These are phyloP conservation scores for Fistulina hepatica DNA, from an alignment of 1,284 basidiomycete species.

Conservation along the genomic window DNA sequence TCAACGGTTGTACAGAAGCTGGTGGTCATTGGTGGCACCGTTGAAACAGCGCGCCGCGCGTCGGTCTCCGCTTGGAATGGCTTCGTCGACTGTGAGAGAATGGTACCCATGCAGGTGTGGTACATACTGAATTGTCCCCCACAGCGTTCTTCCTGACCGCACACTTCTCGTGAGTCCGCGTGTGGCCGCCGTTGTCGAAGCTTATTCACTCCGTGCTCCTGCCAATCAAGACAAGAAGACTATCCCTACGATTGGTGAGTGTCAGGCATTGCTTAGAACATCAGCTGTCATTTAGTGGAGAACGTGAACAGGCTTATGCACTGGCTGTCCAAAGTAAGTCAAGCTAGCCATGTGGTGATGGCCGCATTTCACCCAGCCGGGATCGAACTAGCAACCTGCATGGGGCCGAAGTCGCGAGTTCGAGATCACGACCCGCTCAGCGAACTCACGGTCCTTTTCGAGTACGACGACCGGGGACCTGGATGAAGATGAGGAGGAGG, in stretches of 20 bases:
- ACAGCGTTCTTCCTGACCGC: slow-evolving; percentile 79
- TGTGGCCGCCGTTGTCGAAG: no score
- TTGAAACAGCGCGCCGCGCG: slow-evolving; percentile 61
- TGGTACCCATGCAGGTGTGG: background rate
- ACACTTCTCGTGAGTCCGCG: no score
- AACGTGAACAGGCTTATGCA: slow-evolving; percentile 66
- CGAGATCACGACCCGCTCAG: slow-evolving; percentile 71
- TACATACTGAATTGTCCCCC: slow-evolving; percentile 2
- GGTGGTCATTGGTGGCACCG: slow-evolving; percentile 69
- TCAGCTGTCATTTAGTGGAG: slow-evolving; percentile 10
- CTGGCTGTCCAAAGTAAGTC: slow-evolving; percentile 64
- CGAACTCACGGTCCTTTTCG: slow-evolving; percentile 47
- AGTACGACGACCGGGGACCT: slow-evolving; percentile 62
- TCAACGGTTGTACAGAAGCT: slow-evolving; percentile 42
- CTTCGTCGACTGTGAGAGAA: slow-evolving; percentile 67
- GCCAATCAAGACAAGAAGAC: slow-evolving; percentile 75
- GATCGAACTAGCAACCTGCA: slow-evolving; percentile 56
- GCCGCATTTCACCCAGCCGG: slow-evolving; percentile 6
- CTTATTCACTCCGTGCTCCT: no score
- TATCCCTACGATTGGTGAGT: slow-evolving; percentile 73
- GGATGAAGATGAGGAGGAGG: slow-evolving; percentile 62
- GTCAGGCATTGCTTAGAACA: slow-evolving; percentile 5
- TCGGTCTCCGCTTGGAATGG: slow-evolving; percentile 78
- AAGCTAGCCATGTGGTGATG: background rate
- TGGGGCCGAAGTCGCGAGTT: slow-evolving; percentile 78